These are phyloP conservation scores for Rhinocladiella similis DNA, from an alignment of 2,329 filamentous ascomycete species.

Conservation along the genomic window DNA sequence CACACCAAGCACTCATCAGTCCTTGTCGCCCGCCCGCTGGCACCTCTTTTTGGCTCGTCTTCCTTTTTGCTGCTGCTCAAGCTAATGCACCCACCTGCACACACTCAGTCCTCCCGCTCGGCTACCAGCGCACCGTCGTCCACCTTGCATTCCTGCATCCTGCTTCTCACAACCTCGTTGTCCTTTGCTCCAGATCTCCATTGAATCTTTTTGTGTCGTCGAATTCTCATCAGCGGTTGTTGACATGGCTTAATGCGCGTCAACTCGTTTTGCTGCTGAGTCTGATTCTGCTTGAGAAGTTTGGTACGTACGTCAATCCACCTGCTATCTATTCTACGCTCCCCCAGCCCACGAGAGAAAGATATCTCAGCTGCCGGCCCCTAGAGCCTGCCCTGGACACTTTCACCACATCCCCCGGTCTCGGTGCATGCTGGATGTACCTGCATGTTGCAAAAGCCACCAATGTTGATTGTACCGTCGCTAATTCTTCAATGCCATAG, in stretches of 20 bases:
- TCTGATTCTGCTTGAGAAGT: slow-evolving; percentile 19
- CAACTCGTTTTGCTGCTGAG: slow-evolving; percentile 9
- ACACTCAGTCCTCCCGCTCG: slow-evolving; percentile 26
- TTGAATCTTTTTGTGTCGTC: slow-evolving; percentile 24
- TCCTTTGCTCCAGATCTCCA: slow-evolving; percentile 28
- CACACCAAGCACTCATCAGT: not conserved
- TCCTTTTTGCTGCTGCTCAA: slow-evolving; percentile 16
- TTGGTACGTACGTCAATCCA: slow-evolving; percentile 19
- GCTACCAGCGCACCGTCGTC: slow-evolving; percentile 25
- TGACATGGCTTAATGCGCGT: slow-evolving; percentile 20
- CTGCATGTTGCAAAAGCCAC: slow-evolving; percentile 12
- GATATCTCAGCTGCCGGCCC: not conserved
- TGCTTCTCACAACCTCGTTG: slow-evolving; percentile 26
- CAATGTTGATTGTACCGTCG: slow-evolving; percentile 7
- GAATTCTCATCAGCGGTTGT: slow-evolving; percentile 12
- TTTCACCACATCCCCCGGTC: slow-evolving; percentile 9
- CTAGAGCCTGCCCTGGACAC: slow-evolving; percentile 1
- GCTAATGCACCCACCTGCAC: slow-evolving; percentile 27
- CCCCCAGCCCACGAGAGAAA: not conserved
- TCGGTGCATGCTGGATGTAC: slow-evolving; percentile 14
- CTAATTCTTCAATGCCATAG: slow-evolving; percentile 7
- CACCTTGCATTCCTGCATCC: slow-evolving; percentile 26
- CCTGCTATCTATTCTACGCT: slow-evolving; percentile 1
- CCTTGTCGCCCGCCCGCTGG: slow-evolving; percentile 3
- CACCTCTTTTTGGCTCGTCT: slow-evolving; percentile 12